phyloP scores from a whole-genome alignment of 805 yeast genomes.

The Metschnikowia koreensis region DNA sequence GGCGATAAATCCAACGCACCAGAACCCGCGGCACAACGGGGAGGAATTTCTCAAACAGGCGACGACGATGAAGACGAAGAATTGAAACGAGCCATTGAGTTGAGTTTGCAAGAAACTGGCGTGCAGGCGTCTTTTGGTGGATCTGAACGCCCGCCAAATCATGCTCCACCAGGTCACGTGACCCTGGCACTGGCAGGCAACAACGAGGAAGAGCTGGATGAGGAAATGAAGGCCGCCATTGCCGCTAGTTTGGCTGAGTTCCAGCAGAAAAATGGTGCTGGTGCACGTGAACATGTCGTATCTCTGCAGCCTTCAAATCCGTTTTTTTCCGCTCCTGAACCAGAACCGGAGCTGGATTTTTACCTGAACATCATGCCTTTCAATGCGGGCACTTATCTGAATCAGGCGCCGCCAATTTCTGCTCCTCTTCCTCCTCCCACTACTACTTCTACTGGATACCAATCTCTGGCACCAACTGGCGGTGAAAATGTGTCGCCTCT shows the following conservation, averaged over 20 bases:
- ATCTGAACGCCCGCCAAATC: slow-evolving; percentile 22
- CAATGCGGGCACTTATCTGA: slow-evolving; percentile 12
- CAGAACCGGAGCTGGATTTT: slow-evolving; percentile 26
- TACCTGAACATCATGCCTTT: slow-evolving; percentile 18
- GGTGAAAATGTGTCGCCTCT: neutral
- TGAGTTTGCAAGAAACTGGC: slow-evolving; percentile 63
- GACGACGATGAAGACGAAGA: slow-evolving; percentile 66
- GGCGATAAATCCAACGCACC: slow-evolving; percentile 23
- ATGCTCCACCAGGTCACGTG: slow-evolving; percentile 16
- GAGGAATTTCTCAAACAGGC: slow-evolving; percentile 79
- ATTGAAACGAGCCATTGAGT: slow-evolving; percentile 69
- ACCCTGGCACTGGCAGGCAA: neutral
- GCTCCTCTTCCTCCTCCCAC: no score
- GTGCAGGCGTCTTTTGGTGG: slow-evolving; percentile 5
- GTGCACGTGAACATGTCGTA: neutral
- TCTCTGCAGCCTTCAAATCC: neutral
- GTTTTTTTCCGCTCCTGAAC: slow-evolving; percentile 4
- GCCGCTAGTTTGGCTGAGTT: slow-evolving; percentile 84
- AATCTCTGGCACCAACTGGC: neutral
- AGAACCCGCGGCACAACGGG: slow-evolving; percentile 40
- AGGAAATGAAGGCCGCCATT: slow-evolving; percentile 89
- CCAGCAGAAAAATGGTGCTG: slow-evolving; percentile 26
- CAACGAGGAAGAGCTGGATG: slow-evolving; percentile 68
- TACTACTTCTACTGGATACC: neutral
- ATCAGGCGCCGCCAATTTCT: neutral